These are phyloP conservation scores for Capsella bursapastoris DNA, from an alignment of 345 rosid species.

Conservation along the genomic window DNA sequence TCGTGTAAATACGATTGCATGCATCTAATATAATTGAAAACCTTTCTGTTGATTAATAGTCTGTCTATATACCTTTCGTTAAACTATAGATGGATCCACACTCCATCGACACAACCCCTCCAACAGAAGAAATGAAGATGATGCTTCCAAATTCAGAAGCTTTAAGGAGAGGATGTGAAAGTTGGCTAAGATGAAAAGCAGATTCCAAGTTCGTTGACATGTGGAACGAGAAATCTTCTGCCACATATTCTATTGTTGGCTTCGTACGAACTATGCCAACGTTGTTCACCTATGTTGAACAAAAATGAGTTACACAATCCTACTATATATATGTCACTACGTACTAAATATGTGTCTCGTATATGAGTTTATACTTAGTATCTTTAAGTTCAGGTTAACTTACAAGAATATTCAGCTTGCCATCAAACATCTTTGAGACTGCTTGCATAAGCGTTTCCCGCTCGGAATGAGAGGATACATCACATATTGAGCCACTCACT, in stretches of 20 bases:
- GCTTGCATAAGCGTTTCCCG: constrained; percentile 32
- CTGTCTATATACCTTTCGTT: constrained; percentile 19
- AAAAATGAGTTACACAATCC: neutral
- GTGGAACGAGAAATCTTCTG: constrained; percentile 20
- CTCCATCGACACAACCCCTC: constrained; percentile 19
- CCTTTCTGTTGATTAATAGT: neutral
- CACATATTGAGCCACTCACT: constrained; percentile 30
- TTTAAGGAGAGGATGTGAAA: constrained; percentile 37
- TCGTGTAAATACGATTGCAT: neutral
- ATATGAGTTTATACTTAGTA: too few species aligned
- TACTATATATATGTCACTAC: neutral
- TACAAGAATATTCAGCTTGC: constrained; percentile 35
- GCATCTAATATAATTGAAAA: neutral
- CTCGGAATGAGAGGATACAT: constrained; percentile 33
- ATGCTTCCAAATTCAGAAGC: constrained; percentile 31
- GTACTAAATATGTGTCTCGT: neutral
- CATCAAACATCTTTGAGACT: constrained; percentile 10
- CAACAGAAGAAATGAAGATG: constrained; percentile 18
- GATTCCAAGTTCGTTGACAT: constrained; percentile 31
- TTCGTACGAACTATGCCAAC: neutral
- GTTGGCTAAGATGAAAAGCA: constrained; percentile 31
- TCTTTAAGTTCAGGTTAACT: neutral
- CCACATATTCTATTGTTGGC: constrained; percentile 20
- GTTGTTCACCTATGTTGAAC: constrained; percentile 24
- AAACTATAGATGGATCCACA: constrained; percentile 33